Percentiles rank a stretch among this genome's conserved stretches.
phyloP scores from a whole-genome alignment of 1,284 basidiomycete species.

The Fomitopsis palustris region DNA sequence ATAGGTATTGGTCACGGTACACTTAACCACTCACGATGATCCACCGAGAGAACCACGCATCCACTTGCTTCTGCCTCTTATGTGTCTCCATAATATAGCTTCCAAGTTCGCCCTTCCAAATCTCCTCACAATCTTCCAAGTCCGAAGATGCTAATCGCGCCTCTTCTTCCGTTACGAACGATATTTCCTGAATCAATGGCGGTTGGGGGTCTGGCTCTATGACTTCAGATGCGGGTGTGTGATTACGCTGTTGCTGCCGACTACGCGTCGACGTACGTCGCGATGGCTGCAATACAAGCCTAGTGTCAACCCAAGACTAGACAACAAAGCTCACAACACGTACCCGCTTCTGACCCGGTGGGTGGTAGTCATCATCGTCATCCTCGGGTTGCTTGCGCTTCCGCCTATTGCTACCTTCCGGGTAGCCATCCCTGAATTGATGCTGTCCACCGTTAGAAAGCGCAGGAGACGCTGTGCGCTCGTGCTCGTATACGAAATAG shows the following conservation, averaged over 20 bases:
- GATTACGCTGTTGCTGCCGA: slow-evolving; percentile 34
- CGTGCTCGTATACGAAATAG: slow-evolving; percentile 32
- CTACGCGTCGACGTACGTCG: slow-evolving; percentile 40
- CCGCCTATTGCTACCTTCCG: slow-evolving; percentile 38
- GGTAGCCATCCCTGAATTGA: slow-evolving; percentile 36
- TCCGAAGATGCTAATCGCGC: slow-evolving; percentile 59
- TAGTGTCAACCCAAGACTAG: neutral
- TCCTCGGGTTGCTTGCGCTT: slow-evolving; percentile 48
- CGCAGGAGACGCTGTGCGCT: slow-evolving; percentile 25
- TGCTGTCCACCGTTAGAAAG: slow-evolving; percentile 23
- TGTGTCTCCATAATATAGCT: slow-evolving; percentile 69
- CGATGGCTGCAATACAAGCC: slow-evolving; percentile 27
- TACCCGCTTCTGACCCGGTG: slow-evolving; percentile 51
- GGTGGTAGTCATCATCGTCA: slow-evolving; percentile 53
- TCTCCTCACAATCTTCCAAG: slow-evolving; percentile 71
- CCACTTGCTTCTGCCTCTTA: slow-evolving; percentile 65
- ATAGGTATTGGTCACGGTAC: slow-evolving; percentile 9
- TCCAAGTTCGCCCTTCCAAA: slow-evolving; percentile 66
- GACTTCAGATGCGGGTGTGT: slow-evolving; percentile 32
- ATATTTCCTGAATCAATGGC: slow-evolving; percentile 24
- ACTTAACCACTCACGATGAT: slow-evolving; percentile 43
- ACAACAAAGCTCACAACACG: slow-evolving; percentile 24
- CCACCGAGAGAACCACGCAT: slow-evolving; percentile 66
- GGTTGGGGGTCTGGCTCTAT: slow-evolving; percentile 28
- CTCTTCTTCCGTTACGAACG: slow-evolving; percentile 44